Evolutionary conservation across 1,284 basidiomycete genomes (phyloP), one percentile per base, ranked within the genome.

Genomic region (Marasmius sp.): DNA sequence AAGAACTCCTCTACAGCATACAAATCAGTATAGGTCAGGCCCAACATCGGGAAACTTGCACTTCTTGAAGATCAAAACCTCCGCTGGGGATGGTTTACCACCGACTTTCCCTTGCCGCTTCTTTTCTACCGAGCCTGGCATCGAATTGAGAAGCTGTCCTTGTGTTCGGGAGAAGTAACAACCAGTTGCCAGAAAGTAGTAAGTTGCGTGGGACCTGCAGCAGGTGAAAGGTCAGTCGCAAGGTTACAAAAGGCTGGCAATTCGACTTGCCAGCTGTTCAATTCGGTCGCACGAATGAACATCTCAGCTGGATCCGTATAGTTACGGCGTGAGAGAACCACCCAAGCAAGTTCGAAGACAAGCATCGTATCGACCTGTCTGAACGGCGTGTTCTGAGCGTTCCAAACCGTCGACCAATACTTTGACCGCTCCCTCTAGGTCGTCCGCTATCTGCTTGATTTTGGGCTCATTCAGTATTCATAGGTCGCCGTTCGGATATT

Each of bases 401-500:
- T 20, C 75, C 39, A 93, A 75, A 1, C 87, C 88, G n/a, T 76
- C 78, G 68, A 81, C 79, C 11, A 93, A 73, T 3, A 86, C 83
- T 22, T 75, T 69, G 38, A 92, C 91, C 0, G 91, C 89, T 7
- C 79, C 83, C 34, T 83, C 78, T 0, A 86, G 77, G 66, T 92
- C 81, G 58, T 80, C 73, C 2, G 84, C 81, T 86, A 92, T 89
- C 10, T 90, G 87, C 58, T 87, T 74, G 20, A 92, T 86, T 69
- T 92, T 92, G 2, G 89, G 91, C 87, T 91, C 79, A 67, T 92
- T 92, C 37, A 93, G 73, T 37, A 90, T 86, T 91, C 91, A 93
- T 4, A 92, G 66, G 1, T 88, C 84, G 10, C 91, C 90, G 12
- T 80, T 77, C 0, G 91, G 89, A 68, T 89, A 91, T 34, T 83